Base-by-base conservation (phyloP, 2,329 filamentous ascomycete genomes). In the Epichloe coenophiala region DNA sequence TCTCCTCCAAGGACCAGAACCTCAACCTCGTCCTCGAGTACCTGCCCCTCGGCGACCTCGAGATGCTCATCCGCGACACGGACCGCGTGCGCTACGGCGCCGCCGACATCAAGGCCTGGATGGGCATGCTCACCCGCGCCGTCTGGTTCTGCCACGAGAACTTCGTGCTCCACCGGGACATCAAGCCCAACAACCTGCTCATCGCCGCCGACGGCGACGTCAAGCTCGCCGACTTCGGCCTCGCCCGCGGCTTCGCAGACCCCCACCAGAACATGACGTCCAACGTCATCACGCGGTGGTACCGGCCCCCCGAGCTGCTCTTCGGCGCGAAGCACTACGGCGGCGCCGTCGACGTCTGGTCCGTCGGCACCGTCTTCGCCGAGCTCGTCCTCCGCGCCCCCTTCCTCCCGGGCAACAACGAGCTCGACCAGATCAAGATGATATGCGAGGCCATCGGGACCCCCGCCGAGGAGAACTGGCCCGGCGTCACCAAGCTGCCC, bases 131-230 rank as follows among this genome's bases (percentile, higher is more conserved):
- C n/a, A 80, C 79, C 31, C 83, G 91, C 41, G 93, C 86, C 27
- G 81, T 97, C 31, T 95, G 88, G 84, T 98, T 95, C 73, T 97
- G 93, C 68, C 93, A 98, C 68, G 87, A 90, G 64, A 94, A 93
- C 66, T 91, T 85, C 60, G 80, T 98, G 17, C 76, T 98, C 33
- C 93, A 98, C 69, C 87, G 93, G 59, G 93, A 98, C 73, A 97
- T 98, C 74, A 98, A 98, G 70, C 91, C 91, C 45, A 97, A 97
- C 78, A 98, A 98, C 71, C 72, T 97, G 68, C 76, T 98, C 53
- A 95, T 98, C 60, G 89, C 89, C 21, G 86, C 88, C 41, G 87
- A 95, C 63, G 91, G 93, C 46, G 87, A 91, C 62, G 81, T 98
- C 62, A 97, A 97, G 67, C 80, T 98, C 47, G 93, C 91, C 37